Base-by-base conservation (phyloP, 2,329 filamentous ascomycete species). In the Verruconis gallopava region DNA sequence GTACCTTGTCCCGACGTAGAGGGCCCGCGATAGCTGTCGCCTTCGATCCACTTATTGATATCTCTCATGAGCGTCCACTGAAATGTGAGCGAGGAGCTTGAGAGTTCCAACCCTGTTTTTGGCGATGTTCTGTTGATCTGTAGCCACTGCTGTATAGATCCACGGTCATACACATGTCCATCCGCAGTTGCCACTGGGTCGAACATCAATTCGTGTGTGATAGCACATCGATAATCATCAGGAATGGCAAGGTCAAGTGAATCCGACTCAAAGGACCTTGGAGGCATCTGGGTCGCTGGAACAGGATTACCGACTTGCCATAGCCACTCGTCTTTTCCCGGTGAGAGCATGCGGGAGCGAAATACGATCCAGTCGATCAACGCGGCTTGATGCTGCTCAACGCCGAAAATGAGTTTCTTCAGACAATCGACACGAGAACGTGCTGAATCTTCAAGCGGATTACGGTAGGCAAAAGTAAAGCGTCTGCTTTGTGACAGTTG, bases 91-190 rank as follows among this genome's bases (percentile, higher is more conserved):
- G 25, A 30, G 9, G 25, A 9, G 25, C n/a, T 9, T 9, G 25
- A 9, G 9, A 30, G n/a, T 9, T 9, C 25, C 6, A 30, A n/a
- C 9, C 25, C 25, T 9, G 25, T 59, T 34, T 54, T 48, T 3
- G 59, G 60, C 1, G 57, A 61, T 3, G 48, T 50, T 5, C 49
- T 47, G 15, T 53, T 50, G 12, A 53, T 52, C 6, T 49, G 38
- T 34, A 61, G 61, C 59, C 59, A 62, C 37, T 53, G 48, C 40
- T 51, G 42, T 12, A 63, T 59, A 21, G 56, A 53, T 14, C 50
- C 44, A n/a, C 55, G 50, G 34, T 59, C 56, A 38, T 60, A 63
- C 1, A 49, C 57, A 42, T 55, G 53, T 1, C 50, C 49, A 39
- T 62, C 58, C 2, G 46, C 40, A 3, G 59, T 55, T 2, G 33